Evolutionary conservation across 768 basidiomycete species (phyloP), one percentile per base, ranked within the genome.

Genomic region (Terana coerulea): DNA sequence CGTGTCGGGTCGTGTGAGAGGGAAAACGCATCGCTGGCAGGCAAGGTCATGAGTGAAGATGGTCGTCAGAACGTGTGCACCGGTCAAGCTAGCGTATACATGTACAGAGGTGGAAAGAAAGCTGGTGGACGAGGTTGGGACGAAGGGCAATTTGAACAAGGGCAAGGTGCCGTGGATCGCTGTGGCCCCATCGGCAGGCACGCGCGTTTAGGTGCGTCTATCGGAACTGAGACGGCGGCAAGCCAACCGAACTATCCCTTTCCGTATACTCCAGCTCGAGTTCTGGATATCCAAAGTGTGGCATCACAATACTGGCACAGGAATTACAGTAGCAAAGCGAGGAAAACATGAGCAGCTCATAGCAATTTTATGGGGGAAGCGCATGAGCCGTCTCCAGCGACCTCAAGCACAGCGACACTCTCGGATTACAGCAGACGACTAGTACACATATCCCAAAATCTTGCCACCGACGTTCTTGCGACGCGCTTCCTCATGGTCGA

Each of bases 401-500:
- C 44, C 3, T 29, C 42, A 12, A 25, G 15, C 35, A 25, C 3
- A n/a, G n/a, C n/a, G n/a, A n/a, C n/a, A n/a, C n/a, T n/a, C n/a
- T n/a, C n/a, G n/a, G n/a, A n/a, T n/a, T n/a, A 7, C 15, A 19
- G 7, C 21, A 1, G 21, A 9, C n/a, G 22, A 21, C 75, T 89
- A 94, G 74, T 95, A 94, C 55, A 91, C 88, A 69, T 92, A 95
- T 56, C 92, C 91, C 46, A 95, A 75, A 55, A 97, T 79, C 76
- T 97, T 97, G 54, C 95, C 95, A 73, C 93, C 95, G 53, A 97
- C 85, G 74, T 95, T 94, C 78, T 98, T 98, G 66, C 94, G 86
- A 75, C 95, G 86, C 40, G 95, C 95, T 79, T 98, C 95, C 71
- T 97, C 94, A 70, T 99, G 97, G 75, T 98, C 97, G 68, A 98